Evolutionary conservation across 257 asterid genomes (phyloP).

Genomic region (Nemophila menziesii): DNA sequence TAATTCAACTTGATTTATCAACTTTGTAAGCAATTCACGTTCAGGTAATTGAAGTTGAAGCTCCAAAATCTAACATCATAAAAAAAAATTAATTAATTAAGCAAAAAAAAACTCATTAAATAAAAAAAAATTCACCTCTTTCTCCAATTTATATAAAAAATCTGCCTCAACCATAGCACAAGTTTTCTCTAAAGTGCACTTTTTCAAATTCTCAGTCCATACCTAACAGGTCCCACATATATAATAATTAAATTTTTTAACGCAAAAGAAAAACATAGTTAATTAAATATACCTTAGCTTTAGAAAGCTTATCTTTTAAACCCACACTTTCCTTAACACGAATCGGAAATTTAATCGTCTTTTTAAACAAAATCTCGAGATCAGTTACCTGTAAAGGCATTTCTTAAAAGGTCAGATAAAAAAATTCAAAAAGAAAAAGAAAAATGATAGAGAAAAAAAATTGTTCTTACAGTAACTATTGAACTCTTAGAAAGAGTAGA

Average conservation of each 20-base stretch:
- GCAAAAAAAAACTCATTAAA: background rate
- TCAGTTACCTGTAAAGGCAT: slow-evolving; percentile 47
- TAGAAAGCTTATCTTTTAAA: slow-evolving; percentile 49
- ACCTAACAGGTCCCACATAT: slow-evolving; percentile 30
- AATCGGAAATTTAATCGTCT: slow-evolving; percentile 46
- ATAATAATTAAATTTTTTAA: background rate
- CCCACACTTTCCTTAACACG: slow-evolving; percentile 45
- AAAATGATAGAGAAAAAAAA: background rate
- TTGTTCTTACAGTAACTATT: slow-evolving; percentile 45
- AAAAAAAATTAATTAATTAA: background rate
- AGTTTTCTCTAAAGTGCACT: slow-evolving; percentile 44
- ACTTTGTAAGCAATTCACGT: slow-evolving; percentile 37
- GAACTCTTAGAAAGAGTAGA: slow-evolving; percentile 35
- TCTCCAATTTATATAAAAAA: slow-evolving; percentile 57
- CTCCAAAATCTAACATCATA: slow-evolving; percentile 35
- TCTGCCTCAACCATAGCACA: slow-evolving; percentile 50
- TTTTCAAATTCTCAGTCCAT: slow-evolving; percentile 55
- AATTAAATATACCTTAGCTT: slow-evolving; percentile 47
- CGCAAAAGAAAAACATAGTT: background rate
- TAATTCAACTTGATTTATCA: slow-evolving; percentile 42
- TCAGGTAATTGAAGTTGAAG: slow-evolving; percentile 69
- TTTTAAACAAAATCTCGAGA: slow-evolving; percentile 45
- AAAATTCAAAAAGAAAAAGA: background rate
- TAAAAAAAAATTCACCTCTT: slow-evolving; percentile 40
- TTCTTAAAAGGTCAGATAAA: slow-evolving; percentile 4